These are phyloP conservation scores for Endotrypanum monterogeii DNA, from an alignment of 208 protist species.

Conservation along the genomic window DNA sequence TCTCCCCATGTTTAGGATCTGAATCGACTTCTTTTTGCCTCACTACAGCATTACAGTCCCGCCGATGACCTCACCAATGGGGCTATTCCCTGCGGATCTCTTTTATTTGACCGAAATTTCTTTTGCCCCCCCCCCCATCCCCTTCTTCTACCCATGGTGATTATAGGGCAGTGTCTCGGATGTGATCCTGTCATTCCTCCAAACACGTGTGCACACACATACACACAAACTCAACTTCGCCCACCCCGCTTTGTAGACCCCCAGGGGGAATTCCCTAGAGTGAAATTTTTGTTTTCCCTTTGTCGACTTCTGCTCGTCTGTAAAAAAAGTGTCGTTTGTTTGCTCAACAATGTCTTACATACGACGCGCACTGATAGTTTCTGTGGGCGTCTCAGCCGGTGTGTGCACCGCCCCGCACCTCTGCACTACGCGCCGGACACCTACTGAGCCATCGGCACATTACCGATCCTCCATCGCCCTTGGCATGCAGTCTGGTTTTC, in stretches of 20 bases:
- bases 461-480: background rate
- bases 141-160: no score
- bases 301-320: background rate
- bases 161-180: background rate
- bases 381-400: slow-evolving; percentile 11
- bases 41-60: no score
- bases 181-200: background rate
- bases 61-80: no score
- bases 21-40: no score
- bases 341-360: slow-evolving; percentile 10
- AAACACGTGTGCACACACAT: background rate
- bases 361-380: background rate
- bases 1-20: no score
- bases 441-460: background rate
- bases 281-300: background rate
- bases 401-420: slow-evolving; percentile 14
- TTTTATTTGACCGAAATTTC: no score
- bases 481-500: background rate
- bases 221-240: background rate
- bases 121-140: background rate
- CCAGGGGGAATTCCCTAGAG: no score
- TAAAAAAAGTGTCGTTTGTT: background rate
- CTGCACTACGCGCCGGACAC: background rate
- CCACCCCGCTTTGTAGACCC: no score
- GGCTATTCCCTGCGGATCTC: no score